Percentiles rank a stretch among this genome's conserved stretches.
These are phyloP conservation scores for Mycena alexandri DNA, from an alignment of 768 basidiomycete genomes.

Conservation along the genomic window DNA sequence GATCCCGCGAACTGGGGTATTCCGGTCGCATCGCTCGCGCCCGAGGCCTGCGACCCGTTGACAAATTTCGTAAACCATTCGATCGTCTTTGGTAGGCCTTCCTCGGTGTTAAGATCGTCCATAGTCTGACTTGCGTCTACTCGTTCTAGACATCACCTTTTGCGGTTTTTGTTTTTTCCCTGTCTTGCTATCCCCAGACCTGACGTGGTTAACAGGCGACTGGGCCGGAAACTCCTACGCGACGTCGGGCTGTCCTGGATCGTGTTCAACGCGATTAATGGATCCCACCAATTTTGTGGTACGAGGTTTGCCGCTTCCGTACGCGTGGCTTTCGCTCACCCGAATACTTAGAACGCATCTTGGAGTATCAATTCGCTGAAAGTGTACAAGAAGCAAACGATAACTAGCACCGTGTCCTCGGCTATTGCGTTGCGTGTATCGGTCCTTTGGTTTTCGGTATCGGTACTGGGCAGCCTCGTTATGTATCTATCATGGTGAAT, in stretches of 20 bases:
- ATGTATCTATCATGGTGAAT: slow-evolving; percentile 6
- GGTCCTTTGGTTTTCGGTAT: slow-evolving; percentile 15
- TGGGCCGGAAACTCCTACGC: slow-evolving; percentile 89
- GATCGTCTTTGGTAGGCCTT: slow-evolving; percentile 76
- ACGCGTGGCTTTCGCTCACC: slow-evolving; percentile 7
- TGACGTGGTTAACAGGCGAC: slow-evolving; percentile 62
- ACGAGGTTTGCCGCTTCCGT: slow-evolving; percentile 42
- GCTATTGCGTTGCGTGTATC: slow-evolving; percentile 14
- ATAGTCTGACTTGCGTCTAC: slow-evolving; percentile 5
- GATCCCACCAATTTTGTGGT: slow-evolving; percentile 82
- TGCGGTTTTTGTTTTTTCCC: slow-evolving; percentile 63
- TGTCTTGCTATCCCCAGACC: not conserved
- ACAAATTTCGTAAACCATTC: slow-evolving; percentile 77
- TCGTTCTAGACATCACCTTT: slow-evolving; percentile 77
- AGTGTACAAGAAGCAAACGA: slow-evolving; percentile 72
- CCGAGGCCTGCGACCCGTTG: slow-evolving; percentile 67
- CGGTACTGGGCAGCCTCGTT: not conserved
- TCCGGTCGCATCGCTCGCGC: slow-evolving; percentile 72
- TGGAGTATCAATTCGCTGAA: slow-evolving; percentile 87
- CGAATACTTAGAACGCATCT: slow-evolving; percentile 71
- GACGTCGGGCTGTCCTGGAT: slow-evolving; percentile 80
- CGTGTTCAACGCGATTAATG: slow-evolving; percentile 72
- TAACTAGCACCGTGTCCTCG: slow-evolving; percentile 53
- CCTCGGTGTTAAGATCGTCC: slow-evolving; percentile 3
- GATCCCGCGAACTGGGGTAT: slow-evolving; percentile 76